These are phyloP conservation scores for Pestalotiopsis sp. DNA, from an alignment of 2,329 filamentous ascomycete genomes.

Conservation along the genomic window DNA sequence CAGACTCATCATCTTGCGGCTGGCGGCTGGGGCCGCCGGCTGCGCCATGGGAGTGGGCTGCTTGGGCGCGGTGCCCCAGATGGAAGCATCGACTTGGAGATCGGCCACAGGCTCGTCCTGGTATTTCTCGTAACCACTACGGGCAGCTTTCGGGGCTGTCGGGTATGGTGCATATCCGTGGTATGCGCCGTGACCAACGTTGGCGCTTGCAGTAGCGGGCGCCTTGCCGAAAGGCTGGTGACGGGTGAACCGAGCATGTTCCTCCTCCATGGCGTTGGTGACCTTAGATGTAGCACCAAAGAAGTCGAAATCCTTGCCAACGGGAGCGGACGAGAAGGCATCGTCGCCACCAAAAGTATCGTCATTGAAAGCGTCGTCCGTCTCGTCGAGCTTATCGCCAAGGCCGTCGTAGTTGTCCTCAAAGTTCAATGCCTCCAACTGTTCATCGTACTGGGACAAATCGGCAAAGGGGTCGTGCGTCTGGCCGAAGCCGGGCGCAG, in stretches of 20 bases:
- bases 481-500: constrained; percentile 81
- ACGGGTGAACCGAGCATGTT: constrained; percentile 82
- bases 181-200: constrained; percentile 33
- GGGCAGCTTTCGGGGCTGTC: constrained; percentile 60
- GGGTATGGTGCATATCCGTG: constrained; percentile 38
- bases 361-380: constrained; percentile 93
- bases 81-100: constrained; percentile 87
- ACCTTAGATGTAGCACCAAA: constrained; percentile 91
- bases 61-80: constrained; percentile 82
- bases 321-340: constrained; percentile 46
- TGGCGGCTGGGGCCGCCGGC: constrained; percentile 24
- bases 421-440: constrained; percentile 70
- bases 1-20: constrained; percentile 87
- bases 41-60: constrained; percentile 39
- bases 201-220: constrained; percentile 33
- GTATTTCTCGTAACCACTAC: constrained; percentile 91
- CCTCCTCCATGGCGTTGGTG: constrained; percentile 83
- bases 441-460: constrained; percentile 68
- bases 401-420: constrained; percentile 97
- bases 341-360: constrained; percentile 78
- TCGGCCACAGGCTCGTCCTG: constrained; percentile 85
- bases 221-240: constrained; percentile 63
- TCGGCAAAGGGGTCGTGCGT: constrained; percentile 85
- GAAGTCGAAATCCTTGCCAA: constrained; percentile 97
- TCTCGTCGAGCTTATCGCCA: constrained; percentile 87